Percentiles rank a stretch among this genome's conserved stretches.
These are phyloP conservation scores for Pichia sp. DNA, from an alignment of 1,139 yeast genomes.

Conservation along the genomic window DNA sequence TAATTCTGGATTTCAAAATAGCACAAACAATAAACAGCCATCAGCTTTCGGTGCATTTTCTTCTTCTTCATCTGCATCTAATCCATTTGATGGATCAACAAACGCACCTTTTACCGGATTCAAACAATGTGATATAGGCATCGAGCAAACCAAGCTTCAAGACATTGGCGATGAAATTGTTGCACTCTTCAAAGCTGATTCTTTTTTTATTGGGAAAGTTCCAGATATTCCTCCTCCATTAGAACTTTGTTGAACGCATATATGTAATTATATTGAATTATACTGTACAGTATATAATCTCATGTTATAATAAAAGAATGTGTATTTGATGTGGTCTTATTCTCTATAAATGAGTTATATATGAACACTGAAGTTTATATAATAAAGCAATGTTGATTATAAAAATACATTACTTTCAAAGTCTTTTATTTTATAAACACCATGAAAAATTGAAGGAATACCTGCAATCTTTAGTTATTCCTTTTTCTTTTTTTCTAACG, in stretches of 20 bases:
- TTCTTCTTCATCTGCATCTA: background rate
- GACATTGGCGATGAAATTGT: constrained; percentile 39
- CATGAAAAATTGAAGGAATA: no score
- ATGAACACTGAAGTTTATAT: no score
- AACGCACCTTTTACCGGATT: background rate
- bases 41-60: background rate
- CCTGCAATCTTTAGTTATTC: no score
- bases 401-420: no score
- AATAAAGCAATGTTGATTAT: no score
- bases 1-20: background rate
- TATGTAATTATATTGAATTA: background rate
- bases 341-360: no score
- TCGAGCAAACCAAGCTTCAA: constrained; percentile 29
- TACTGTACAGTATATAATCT: no score
- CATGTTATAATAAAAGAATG: no score
- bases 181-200: constrained; percentile 43
- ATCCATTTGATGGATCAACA: constrained; percentile 10
- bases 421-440: no score
- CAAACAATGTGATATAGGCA: constrained; percentile 23
- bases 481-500: no score
- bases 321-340: no score
- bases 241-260: constrained; percentile 31
- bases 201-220: constrained; percentile 57
- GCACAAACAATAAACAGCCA: background rate
- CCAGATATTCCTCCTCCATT: constrained; percentile 82